A percentile compares a stretch with the other conserved stretches of the same genome.
phyloP scores from a whole-genome alignment of 352 stramenopile species.

The Phytophthora tentaculata region DNA sequence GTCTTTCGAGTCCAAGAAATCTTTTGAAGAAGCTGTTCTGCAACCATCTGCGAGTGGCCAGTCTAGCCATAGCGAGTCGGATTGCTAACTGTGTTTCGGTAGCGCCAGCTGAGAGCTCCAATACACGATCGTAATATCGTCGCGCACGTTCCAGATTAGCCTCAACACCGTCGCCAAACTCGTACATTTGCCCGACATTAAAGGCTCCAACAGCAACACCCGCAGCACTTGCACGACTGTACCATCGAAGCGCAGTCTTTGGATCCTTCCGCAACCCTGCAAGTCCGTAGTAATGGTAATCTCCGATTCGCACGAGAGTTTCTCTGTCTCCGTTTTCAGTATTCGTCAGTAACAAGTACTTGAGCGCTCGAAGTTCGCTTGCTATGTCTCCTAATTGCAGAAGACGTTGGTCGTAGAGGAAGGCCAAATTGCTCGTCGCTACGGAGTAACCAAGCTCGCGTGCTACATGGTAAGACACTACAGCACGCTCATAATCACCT shows the following conservation, averaged over 20 bases:
- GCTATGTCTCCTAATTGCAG: slow-evolving; percentile 18
- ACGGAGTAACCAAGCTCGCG: slow-evolving; percentile 63
- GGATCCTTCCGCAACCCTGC: slow-evolving; percentile 43
- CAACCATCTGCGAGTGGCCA: slow-evolving; percentile 45
- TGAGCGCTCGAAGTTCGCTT: slow-evolving; percentile 44
- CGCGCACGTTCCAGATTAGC: slow-evolving; percentile 57
- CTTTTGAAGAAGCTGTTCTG: slow-evolving; percentile 29
- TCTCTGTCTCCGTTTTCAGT: slow-evolving; percentile 60
- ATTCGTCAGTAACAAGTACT: slow-evolving; percentile 47
- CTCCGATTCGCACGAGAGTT: slow-evolving; percentile 70
- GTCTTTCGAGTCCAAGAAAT: slow-evolving; percentile 14
- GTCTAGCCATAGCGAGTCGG: slow-evolving; percentile 40
- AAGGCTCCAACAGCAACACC: slow-evolving; percentile 67
- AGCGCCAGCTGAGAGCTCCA: slow-evolving; percentile 51
- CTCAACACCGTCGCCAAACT: slow-evolving; percentile 60
- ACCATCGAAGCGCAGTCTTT: slow-evolving; percentile 61
- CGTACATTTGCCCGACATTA: slow-evolving; percentile 80
- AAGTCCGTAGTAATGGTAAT: slow-evolving; percentile 80
- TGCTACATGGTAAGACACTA: slow-evolving; percentile 71
- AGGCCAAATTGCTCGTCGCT: slow-evolving; percentile 78
- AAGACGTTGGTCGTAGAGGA: slow-evolving; percentile 73
- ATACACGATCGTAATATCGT: slow-evolving; percentile 66
- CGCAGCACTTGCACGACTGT: slow-evolving; percentile 72
- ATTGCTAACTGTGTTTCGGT: slow-evolving; percentile 44
- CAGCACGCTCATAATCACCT: slow-evolving; percentile 49